A percentile compares a stretch with the other conserved stretches of the same genome.
Conservation (phyloP, 164 flowering plant genomes). For the Cinnamomum micranthum region DNA sequence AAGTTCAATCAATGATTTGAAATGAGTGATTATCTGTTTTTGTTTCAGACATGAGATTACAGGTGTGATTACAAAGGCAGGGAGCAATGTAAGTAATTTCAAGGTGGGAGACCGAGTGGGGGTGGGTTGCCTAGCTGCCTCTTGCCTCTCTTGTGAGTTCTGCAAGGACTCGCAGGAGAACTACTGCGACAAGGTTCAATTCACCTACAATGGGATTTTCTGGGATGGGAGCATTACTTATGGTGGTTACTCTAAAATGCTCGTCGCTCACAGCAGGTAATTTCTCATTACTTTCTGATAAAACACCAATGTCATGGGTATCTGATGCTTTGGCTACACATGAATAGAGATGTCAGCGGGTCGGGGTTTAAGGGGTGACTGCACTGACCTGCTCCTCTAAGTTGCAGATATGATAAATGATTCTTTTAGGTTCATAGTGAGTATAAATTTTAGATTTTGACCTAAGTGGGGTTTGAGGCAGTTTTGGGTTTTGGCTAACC, state of each 20-base stretch:
- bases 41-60: constrained; percentile 58
- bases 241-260: constrained; percentile 71
- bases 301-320: no score
- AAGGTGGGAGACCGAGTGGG: constrained; percentile 60
- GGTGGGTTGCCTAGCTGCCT: constrained; percentile 57
- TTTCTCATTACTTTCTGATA: neutral
- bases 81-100: constrained; percentile 49
- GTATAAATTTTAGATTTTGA: no score
- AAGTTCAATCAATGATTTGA: no score
- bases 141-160: constrained; percentile 57
- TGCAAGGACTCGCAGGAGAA: constrained; percentile 50
- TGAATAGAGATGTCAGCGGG: no score
- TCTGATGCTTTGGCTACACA: no score
- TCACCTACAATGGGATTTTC: constrained; percentile 58
- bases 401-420: no score
- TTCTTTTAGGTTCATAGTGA: no score
- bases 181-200: constrained; percentile 51
- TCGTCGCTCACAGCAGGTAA: constrained; percentile 64
- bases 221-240: constrained; percentile 84
- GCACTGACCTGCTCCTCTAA: no score
- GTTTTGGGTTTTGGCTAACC: no score
- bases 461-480: no score
- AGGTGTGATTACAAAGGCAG: constrained; percentile 51
- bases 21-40: neutral
- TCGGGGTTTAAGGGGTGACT: no score